Percentiles rank a stretch among this genome's conserved stretches.
Evolutionary conservation across 75 land plant genomes (phyloP).

Genomic region (Ceratopteris richardii): DNA sequence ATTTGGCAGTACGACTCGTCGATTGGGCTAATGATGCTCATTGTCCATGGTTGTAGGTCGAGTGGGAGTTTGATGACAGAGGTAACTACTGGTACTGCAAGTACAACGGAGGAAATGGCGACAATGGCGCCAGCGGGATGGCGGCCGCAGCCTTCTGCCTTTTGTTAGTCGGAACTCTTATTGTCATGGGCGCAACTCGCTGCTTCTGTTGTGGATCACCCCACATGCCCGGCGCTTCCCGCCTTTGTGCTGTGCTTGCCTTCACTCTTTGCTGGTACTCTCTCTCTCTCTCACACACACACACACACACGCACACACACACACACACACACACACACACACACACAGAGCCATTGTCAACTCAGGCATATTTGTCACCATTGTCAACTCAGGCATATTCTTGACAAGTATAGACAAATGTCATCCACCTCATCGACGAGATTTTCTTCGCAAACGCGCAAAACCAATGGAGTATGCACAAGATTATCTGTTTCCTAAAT

Average conservation of each 20-base stretch:
- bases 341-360: not conserved
- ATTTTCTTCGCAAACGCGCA: no score
- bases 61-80: slow-evolving; percentile 13
- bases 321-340: not conserved
- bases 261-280: slow-evolving; percentile 24
- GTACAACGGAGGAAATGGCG: slow-evolving; percentile 7
- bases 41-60: no score
- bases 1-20: no score
- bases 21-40: no score
- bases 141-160: slow-evolving; percentile 28
- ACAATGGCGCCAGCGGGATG: slow-evolving; percentile 20
- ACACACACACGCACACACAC: not conserved
- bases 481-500: no score
- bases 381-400: no score
- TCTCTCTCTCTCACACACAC: not conserved
- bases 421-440: no score
- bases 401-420: no score
- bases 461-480: no score
- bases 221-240: slow-evolving; percentile 20
- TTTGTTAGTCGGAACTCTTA: slow-evolving; percentile 11
- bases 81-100: slow-evolving; percentile 28
- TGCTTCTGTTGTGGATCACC: slow-evolving; percentile 30
- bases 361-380: no score
- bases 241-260: slow-evolving; percentile 20
- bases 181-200: slow-evolving; percentile 28